Base-by-base conservation (phyloP, 2,329 filamentous ascomycete genomes). In the Cladophialophora immunda region DNA sequence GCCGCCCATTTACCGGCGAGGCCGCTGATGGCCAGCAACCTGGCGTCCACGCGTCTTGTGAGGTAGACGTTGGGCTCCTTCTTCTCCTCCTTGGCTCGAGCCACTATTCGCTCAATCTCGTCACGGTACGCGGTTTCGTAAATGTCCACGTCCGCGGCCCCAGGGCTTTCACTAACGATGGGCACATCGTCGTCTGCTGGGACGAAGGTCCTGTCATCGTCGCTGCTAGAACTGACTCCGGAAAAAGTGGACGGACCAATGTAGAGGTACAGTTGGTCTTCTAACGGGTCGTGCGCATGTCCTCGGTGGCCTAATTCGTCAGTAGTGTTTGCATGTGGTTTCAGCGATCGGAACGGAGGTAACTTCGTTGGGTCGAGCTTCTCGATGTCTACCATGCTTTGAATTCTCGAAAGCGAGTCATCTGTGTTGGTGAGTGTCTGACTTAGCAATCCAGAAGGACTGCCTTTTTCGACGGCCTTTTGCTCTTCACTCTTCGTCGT, bases 121-220 rank as follows among this genome's bases (percentile, higher is more conserved):
- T 91, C 87, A 74, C 92, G 88, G 76, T 97, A 97, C 0, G 94
- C 94, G 0, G 86, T 88, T 77, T 97, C 92, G 77, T 97, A 97
- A 65, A 98, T 90, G 75, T 95, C 89, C 73, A 92, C 92, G 67
- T 96, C 93, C 5, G 92, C 91, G 1, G 90, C 90, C 0, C 90
- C 90, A 2, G 94, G 94, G 1, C 92, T 96, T 78, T 97, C 93
- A 32, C 92, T 92, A 47, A 97, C 89, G 4, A 90, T 77, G 25
- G 76, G 79, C 25, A 73, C 72, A 54, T 69, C 68, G 54, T 73
- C 71, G 25, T 78, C 75, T 45, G 76, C 73, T 1, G 69, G 61
- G 6, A 73, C 36, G 50, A 71, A 71, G 15, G 69, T 65, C 7
- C 62, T 58, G 57, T 70, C 64, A 5, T 77, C 71, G n/a, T 76